These are phyloP conservation scores for Myxozyma sirexii DNA, from an alignment of 805 yeast species.

Conservation along the genomic window DNA sequence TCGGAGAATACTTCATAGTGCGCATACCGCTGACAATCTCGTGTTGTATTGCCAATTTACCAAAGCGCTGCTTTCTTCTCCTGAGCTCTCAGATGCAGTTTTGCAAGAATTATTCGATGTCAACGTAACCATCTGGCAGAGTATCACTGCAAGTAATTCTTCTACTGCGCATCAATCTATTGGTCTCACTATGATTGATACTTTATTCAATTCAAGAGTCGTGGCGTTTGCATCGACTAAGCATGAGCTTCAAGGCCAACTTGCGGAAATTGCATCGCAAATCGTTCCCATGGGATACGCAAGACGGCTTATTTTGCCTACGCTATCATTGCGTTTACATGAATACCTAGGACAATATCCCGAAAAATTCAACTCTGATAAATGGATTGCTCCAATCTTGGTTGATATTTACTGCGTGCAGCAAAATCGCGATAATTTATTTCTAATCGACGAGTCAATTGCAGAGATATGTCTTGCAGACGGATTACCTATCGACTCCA, in stretches of 20 bases:
- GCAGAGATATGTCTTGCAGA: neutral
- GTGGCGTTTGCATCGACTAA: neutral
- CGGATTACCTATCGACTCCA: neutral
- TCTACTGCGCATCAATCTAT: constrained; percentile 15
- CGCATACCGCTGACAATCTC: constrained; percentile 8
- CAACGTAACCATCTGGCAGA: constrained; percentile 6
- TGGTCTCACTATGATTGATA: constrained; percentile 1
- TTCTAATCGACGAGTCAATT: constrained; percentile 60
- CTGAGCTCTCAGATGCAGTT: neutral
- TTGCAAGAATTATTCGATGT: neutral
- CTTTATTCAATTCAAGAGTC: constrained; percentile 12
- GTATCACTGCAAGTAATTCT: neutral
- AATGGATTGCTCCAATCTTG: constrained; percentile 58
- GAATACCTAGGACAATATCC: constrained; percentile 7
- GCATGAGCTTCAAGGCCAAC: neutral
- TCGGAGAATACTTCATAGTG: neutral
- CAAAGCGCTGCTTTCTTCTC: neutral
- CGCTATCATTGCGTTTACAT: constrained; percentile 53
- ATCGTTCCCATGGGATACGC: constrained; percentile 47
- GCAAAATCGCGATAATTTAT: constrained; percentile 60
- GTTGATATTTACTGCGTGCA: constrained; percentile 50
- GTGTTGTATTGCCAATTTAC: constrained; percentile 13
- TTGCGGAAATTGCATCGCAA: constrained; percentile 6
- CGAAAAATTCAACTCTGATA: constrained; percentile 32
- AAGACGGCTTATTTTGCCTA: constrained; percentile 70